Base-by-base conservation (phyloP, 345 rosid genomes). In the Nephelium lappaceum region DNA sequence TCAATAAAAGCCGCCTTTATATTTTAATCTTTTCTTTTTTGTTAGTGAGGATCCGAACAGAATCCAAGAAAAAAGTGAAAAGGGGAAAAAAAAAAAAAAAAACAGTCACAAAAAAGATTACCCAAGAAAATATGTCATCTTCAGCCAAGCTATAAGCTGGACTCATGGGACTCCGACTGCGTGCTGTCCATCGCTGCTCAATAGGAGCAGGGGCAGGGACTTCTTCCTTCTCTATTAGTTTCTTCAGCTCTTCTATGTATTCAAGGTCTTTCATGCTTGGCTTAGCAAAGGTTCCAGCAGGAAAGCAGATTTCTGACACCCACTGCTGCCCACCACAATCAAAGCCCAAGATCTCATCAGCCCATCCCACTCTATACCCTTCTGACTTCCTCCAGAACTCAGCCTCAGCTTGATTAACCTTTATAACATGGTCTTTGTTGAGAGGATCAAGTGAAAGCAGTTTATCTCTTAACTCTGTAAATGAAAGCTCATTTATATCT, bases 311-410 rank as follows among this genome's bases (percentile, higher is more conserved):
- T 84, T 97, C 98, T 23, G 98, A 97, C 67, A 97, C 98, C 99
- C 98, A 94, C 36, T 97, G 99, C 80, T 97, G 99, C 79, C 98
- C 99, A 79, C 99, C 98, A 79, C 98, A 97, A 84, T 97, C 98
- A 81, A 97, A 97, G 55, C 98, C 99, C 85, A 97, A 80, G 69
- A 97, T 97, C 77, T 94, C 98, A 88, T 94, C 98, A 73, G 95
- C 92, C 98, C 98, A 97, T 67, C 97, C 98, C 62, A 93, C 90
- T 85, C 98, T 92, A 79, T 90, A 93, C 81, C 99, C 98, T 82
- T 97, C 98, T 49, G 97, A 94, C 83, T 88, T 97, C 83, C 79
- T 93, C 98, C 99, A 93, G 91, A 88, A 96, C 84, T 90, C 99
- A 24, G 98, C 99, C 85, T 96, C 99, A 23, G 98, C 97, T 76